Evolutionary conservation across 2,329 filamentous ascomycete species (phyloP).

Genomic region (Fusarium nelsonii): DNA sequence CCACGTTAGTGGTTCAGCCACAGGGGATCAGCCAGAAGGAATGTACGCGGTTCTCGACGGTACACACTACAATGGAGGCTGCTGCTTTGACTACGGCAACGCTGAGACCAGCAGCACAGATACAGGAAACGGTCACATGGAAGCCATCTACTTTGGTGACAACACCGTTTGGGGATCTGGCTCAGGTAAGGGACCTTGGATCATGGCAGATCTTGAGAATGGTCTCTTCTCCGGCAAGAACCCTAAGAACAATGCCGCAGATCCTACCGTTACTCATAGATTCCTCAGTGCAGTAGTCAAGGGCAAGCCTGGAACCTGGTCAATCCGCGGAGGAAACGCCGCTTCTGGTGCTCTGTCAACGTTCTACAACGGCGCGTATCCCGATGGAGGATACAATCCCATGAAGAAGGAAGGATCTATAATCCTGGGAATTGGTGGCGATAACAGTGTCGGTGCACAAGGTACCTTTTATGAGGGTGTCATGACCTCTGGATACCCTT

Average conservation of each 20-base stretch:
- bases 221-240: slow-evolving; percentile 69
- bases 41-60: slow-evolving; percentile 36
- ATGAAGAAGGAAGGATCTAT: slow-evolving; percentile 29
- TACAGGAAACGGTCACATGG: slow-evolving; percentile 75
- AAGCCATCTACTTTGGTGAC: slow-evolving; percentile 74
- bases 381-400: slow-evolving; percentile 20
- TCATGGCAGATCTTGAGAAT: slow-evolving; percentile 78
- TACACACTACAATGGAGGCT: slow-evolving; percentile 25
- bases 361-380: slow-evolving; percentile 23
- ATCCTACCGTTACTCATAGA: slow-evolving; percentile 9
- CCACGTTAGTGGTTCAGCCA: slow-evolving; percentile 15
- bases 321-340: slow-evolving; percentile 26
- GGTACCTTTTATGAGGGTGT: slow-evolving; percentile 31
- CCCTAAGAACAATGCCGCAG: slow-evolving; percentile 24
- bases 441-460: slow-evolving; percentile 21
- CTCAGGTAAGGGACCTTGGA: slow-evolving; percentile 71
- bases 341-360: slow-evolving; percentile 15
- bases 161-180: slow-evolving; percentile 68
- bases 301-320: slow-evolving; percentile 21
- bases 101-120: slow-evolving; percentile 62
- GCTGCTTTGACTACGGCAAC: slow-evolving; percentile 34
- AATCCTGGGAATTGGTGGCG: slow-evolving; percentile 23
- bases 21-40: slow-evolving; percentile 15
- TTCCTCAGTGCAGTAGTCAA: slow-evolving; percentile 21
- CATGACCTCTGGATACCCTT: slow-evolving; percentile 19